Percentiles rank a stretch among this genome's conserved stretches.
phyloP scores from a whole-genome alignment of 1,284 basidiomycete species.

The Tilletia horrida region DNA sequence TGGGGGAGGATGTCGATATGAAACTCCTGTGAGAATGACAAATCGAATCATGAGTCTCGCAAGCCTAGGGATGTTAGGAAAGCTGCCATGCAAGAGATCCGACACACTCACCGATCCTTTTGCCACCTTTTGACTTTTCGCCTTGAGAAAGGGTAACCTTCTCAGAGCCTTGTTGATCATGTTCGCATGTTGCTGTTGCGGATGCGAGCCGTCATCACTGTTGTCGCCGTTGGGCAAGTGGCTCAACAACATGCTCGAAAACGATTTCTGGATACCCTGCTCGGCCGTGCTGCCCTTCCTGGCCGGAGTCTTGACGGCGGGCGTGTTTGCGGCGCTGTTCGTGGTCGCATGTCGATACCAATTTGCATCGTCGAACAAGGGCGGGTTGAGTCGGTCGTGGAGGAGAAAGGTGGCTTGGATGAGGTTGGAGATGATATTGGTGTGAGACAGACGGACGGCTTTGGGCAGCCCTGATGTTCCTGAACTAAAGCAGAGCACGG shows the following conservation, averaged over 20 bases:
- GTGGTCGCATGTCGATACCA: slow-evolving; percentile 34
- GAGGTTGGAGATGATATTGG: slow-evolving; percentile 46
- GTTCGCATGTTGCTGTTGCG: neutral
- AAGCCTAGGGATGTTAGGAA: no score
- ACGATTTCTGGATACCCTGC: no score
- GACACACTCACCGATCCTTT: slow-evolving; percentile 14
- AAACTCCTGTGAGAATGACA: slow-evolving; percentile 31
- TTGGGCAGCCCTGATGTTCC: slow-evolving; percentile 52
- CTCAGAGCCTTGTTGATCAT: slow-evolving; percentile 3
- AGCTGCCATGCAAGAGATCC: no score
- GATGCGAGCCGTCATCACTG: no score
- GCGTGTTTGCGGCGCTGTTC: slow-evolving; percentile 25
- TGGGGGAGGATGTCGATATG: slow-evolving; percentile 49
- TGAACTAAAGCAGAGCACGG: slow-evolving; percentile 49
- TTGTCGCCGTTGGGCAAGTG: no score
- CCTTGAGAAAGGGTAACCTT: slow-evolving; percentile 3
- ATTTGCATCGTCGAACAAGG: slow-evolving; percentile 35
- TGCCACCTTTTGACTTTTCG: slow-evolving; percentile 8
- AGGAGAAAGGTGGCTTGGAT: slow-evolving; percentile 48
- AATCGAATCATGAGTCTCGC: neutral
- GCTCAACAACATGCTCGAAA: no score
- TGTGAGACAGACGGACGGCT: slow-evolving; percentile 49
- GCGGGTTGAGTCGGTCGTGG: slow-evolving; percentile 45
- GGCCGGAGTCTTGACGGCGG: slow-evolving; percentile 2
- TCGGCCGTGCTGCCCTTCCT: neutral